Evolutionary conservation across 108 stramenopile species (phyloP).

Genomic region (Hondaea fermentalgiana): DNA sequence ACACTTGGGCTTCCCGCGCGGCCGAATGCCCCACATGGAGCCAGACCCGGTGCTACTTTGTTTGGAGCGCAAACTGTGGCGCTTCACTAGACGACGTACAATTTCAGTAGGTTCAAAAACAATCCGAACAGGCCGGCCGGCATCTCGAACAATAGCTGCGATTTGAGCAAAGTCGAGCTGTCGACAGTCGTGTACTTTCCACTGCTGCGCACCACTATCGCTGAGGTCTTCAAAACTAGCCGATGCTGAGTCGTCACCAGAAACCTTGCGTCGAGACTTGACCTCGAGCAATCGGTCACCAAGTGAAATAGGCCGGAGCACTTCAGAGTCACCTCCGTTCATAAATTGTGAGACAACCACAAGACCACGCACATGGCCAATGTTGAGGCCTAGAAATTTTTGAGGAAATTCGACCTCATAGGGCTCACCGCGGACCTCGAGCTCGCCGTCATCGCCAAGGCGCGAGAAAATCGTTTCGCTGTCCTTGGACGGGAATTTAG

Average conservation of each 20-base stretch:
- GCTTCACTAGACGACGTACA: not conserved
- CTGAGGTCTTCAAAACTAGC: not conserved
- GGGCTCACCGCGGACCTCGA: not conserved
- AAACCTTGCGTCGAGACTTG: not conserved
- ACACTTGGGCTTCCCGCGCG: not conserved
- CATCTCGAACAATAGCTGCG: not conserved
- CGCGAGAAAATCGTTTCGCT: not conserved
- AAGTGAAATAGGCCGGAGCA: not conserved
- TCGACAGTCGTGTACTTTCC: not conserved
- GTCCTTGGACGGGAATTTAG: not conserved
- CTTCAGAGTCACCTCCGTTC: not conserved
- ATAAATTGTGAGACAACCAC: constrained; percentile 3
- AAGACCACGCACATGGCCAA: not conserved
- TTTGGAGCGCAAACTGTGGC: not conserved
- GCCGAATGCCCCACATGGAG: not conserved
- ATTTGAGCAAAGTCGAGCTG: not conserved
- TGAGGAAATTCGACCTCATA: not conserved
- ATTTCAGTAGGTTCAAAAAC: not conserved
- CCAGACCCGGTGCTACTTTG: not conserved
- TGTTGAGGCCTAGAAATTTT: not conserved
- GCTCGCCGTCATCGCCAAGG: not conserved
- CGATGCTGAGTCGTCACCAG: not conserved
- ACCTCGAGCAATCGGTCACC: not conserved
- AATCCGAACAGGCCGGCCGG: not conserved
- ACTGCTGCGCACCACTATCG: not conserved